Base-by-base conservation (phyloP, 805 yeast species). In the Barnettozyma salicaria region DNA sequence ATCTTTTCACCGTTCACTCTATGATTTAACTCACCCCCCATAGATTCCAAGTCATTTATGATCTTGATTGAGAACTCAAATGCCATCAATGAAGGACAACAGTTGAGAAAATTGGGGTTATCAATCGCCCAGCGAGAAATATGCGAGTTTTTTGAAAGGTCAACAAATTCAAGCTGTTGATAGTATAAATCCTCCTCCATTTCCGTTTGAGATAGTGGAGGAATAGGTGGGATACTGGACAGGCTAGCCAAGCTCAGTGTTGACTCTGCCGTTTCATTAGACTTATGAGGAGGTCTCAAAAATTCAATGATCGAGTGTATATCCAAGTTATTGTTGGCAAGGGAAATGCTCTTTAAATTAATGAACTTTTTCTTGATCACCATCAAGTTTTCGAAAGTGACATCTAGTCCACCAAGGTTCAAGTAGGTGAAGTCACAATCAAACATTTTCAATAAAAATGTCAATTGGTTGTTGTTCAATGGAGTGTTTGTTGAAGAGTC, bases 351-450 rank as follows among this genome's bases (percentile, higher is more conserved):
- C 37, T 62, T 64, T 37, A 65, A 46, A 26, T 56, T 55, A 3
- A 64, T 53, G 37, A 64, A 65, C 36, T 64, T 65, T 43, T 59
- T 52, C 45, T 65, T 65, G 11, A 65, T 64, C n/a, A 63, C 55
- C 30, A 56, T 52, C 21, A 65, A 43, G 9, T 64, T 59, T 32
- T 58, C 62, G 38, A 50, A 48, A 6, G 56, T 50, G 13, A 79
- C 67, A 1, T 84, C 82, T 47, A 80, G 61, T 0, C 89, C 89
- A 24, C 80, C 79, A 26, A 82, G 55, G 48, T 80, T 80, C 29
- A 82, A 63, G 53, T 72, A 68, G 28, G 60, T 57, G 27, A 73
- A 56, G 30, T 63, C 61, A 30, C 60, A 50, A 11, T 66, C 65
- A 26, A 68, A 52, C 50, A 56, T 56, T 35, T 64, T 61, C 32